A percentile compares a stretch with the other conserved stretches of the same genome.
Evolutionary conservation across 441 rosid species (phyloP).

Genomic region (Raphanus hybrid): DNA sequence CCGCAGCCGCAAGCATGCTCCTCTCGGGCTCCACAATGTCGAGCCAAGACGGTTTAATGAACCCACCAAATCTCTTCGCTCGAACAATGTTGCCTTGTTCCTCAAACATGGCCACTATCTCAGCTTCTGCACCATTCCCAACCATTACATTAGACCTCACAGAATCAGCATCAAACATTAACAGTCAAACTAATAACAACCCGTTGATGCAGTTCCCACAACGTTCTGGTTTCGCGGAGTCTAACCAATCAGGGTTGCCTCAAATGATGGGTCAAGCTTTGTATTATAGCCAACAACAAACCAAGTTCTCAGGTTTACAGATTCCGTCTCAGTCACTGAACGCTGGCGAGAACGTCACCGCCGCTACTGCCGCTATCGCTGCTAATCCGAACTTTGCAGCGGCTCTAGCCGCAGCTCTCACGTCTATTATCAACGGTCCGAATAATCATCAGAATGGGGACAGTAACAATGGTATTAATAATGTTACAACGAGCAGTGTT

Average conservation of each 20-base stretch:
- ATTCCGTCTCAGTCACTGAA: slow-evolving; percentile 17
- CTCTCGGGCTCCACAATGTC: slow-evolving; percentile 64
- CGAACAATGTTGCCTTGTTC: slow-evolving; percentile 52
- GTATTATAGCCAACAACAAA: slow-evolving; percentile 47
- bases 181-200: slow-evolving; percentile 29
- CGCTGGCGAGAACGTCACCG: slow-evolving; percentile 57
- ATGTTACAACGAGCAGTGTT: slow-evolving; percentile 37
- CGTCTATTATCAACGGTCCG: slow-evolving; percentile 64
- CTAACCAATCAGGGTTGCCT: slow-evolving; percentile 35
- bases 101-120: slow-evolving; percentile 59
- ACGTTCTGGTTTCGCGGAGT: slow-evolving; percentile 32
- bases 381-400: slow-evolving; percentile 91
- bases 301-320: slow-evolving; percentile 45
- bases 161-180: slow-evolving; percentile 32
- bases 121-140: slow-evolving; percentile 80
- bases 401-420: slow-evolving; percentile 85
- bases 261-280: slow-evolving; percentile 48
- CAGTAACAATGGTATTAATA: slow-evolving; percentile 29
- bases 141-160: slow-evolving; percentile 69
- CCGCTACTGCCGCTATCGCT: slow-evolving; percentile 84
- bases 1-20: slow-evolving; percentile 62
- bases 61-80: slow-evolving; percentile 47
- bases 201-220: slow-evolving; percentile 48
- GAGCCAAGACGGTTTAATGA: slow-evolving; percentile 50
- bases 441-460: slow-evolving; percentile 39